Conservation (phyloP, 345 rosid species). For the Capsella bursapastoris region DNA sequence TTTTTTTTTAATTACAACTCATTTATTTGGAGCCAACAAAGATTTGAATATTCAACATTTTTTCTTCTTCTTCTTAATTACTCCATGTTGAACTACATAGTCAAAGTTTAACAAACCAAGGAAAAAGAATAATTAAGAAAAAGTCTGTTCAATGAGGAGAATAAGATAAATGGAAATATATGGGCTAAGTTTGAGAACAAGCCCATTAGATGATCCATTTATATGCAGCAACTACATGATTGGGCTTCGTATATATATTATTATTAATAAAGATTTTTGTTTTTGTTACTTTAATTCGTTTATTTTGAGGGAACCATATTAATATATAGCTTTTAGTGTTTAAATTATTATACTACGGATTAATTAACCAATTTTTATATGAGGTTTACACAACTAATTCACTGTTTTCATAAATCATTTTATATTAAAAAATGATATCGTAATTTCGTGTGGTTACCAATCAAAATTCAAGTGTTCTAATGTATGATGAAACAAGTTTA, state of each 20-base stretch:
- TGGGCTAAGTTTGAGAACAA: background rate
- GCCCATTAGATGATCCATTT: background rate
- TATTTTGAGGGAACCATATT: background rate
- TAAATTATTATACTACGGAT: too few species aligned
- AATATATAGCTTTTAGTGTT: background rate
- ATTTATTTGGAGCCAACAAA: conserved; percentile 3
- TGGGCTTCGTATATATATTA: background rate
- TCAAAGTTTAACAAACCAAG: background rate
- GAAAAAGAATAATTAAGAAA: background rate
- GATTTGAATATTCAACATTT: background rate
- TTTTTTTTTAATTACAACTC: background rate
- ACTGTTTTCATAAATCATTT: too few species aligned
- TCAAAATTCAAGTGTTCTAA: background rate
- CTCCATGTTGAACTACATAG: background rate
- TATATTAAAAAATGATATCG: too few species aligned
- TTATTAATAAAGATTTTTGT: too few species aligned
- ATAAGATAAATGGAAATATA: background rate
- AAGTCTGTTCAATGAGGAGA: background rate
- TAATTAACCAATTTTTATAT: too few species aligned
- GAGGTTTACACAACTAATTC: too few species aligned
- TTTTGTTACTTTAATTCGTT: too few species aligned
- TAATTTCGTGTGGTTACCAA: background rate
- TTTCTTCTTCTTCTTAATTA: background rate
- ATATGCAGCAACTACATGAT: background rate
- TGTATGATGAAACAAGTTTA: background rate